A percentile compares a stretch with the other conserved stretches of the same genome.
Evolutionary conservation across 1,284 basidiomycete genomes (phyloP).

Genomic region (Porodaedalea pini): DNA sequence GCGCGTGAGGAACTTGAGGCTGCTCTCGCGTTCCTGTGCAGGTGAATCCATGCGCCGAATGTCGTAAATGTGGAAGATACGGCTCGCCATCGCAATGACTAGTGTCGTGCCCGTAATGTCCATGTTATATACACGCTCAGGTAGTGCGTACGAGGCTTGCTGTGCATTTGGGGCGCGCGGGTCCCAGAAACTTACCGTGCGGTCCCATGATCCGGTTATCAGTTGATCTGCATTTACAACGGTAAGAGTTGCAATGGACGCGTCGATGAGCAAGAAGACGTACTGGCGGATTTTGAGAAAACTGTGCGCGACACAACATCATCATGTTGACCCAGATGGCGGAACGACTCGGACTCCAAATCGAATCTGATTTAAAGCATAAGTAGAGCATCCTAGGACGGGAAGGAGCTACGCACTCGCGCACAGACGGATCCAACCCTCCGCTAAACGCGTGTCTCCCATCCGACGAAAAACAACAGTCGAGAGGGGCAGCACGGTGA

Average conservation of each 20-base stretch:
- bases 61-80: conserved; percentile 86
- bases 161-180: conserved; percentile 57
- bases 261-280: conserved; percentile 25
- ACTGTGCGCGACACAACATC: conserved; percentile 64
- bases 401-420: conserved; percentile 52
- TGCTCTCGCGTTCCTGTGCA: conserved; percentile 82
- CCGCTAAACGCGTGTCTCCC: conserved; percentile 66
- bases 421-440: conserved; percentile 70
- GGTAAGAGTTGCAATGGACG: background rate
- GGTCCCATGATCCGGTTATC: conserved; percentile 90
- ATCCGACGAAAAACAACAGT: conserved; percentile 58
- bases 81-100: conserved; percentile 87
- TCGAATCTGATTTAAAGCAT: conserved; percentile 51
- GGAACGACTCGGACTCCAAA: conserved; percentile 56
- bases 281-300: conserved; percentile 53
- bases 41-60: conserved; percentile 71
- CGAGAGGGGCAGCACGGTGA: conserved; percentile 71
- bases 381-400: too few relatives aligned
- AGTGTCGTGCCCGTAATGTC: conserved; percentile 71
- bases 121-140: conserved; percentile 83
- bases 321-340: conserved; percentile 62
- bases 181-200: conserved; percentile 85
- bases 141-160: conserved; percentile 64
- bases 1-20: conserved; percentile 93
- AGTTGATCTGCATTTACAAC: conserved; percentile 50